phyloP scores from a whole-genome alignment of 1,284 basidiomycete species.

The Trametes polyzona region DNA sequence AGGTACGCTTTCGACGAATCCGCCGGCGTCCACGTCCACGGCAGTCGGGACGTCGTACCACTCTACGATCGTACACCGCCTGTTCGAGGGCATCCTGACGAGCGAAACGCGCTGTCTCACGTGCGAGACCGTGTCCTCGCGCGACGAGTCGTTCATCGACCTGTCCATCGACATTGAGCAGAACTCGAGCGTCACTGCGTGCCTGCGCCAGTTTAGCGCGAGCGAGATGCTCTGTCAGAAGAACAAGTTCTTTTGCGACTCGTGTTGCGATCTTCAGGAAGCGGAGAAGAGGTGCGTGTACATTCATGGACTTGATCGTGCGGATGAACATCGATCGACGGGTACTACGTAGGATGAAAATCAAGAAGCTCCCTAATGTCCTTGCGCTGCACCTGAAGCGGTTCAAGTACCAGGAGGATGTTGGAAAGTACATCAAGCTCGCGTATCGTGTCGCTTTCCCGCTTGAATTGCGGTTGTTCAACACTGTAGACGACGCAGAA shows the following conservation, averaged over 20 bases:
- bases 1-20: conserved; percentile 47
- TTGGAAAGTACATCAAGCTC: conserved; percentile 73
- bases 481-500: conserved; percentile 92
- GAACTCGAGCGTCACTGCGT: conserved; percentile 94
- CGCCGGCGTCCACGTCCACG: conserved; percentile 27
- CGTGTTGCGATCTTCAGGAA: conserved; percentile 95
- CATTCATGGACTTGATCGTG: not conserved
- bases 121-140: conserved; percentile 96
- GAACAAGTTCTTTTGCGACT: conserved; percentile 99
- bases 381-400: conserved; percentile 90
- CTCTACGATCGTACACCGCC: conserved; percentile 85
- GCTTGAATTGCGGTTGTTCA: conserved; percentile 91
- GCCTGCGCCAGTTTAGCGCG: conserved; percentile 94
- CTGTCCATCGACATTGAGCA: conserved; percentile 98
- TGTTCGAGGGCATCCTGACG: conserved; percentile 93
- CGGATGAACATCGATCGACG: no score
- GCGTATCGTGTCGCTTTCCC: conserved; percentile 98
- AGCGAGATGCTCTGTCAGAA: conserved; percentile 97
- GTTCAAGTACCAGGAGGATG: conserved; percentile 85
- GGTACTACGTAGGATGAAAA: conserved; percentile 84
- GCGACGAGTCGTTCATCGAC: conserved; percentile 96
- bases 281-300: conserved; percentile 88
- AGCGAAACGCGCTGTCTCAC: conserved; percentile 97
- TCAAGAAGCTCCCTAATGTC: conserved; percentile 63
- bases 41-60: conserved; percentile 38